Evolutionary conservation across 306 rosid genomes (phyloP).

Genomic region (Vachellia pachyceras): DNA sequence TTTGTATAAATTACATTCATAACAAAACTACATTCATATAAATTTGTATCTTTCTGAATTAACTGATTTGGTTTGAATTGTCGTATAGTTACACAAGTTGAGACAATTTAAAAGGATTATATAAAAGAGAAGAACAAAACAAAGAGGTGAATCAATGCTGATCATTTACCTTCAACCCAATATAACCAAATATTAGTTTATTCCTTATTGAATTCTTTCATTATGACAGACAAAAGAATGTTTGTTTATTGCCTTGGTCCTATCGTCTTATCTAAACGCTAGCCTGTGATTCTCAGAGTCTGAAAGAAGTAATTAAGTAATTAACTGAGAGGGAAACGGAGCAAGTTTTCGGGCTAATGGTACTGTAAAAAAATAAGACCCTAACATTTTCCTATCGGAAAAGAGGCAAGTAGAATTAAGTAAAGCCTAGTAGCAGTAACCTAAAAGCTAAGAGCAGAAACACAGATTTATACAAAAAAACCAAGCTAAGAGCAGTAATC

Average conservation of each 20-base stretch:
- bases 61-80: neutral
- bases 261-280: neutral
- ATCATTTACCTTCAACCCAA: constrained; percentile 36
- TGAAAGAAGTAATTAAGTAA: neutral
- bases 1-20: too few relatives aligned
- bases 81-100: neutral
- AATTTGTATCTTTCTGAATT: too few relatives aligned
- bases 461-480: too few relatives aligned
- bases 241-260: neutral
- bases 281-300: neutral
- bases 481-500: too few relatives aligned
- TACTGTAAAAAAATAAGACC: too few relatives aligned
- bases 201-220: neutral
- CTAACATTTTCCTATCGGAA: too few relatives aligned
- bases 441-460: too few relatives aligned
- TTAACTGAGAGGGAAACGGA: constrained; percentile 13
- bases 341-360: too few relatives aligned
- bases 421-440: too few relatives aligned
- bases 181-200: neutral
- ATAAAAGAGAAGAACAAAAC: neutral
- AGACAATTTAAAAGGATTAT: neutral
- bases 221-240: neutral
- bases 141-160: constrained; percentile 25
- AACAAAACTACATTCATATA: too few relatives aligned
- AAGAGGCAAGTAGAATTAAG: too few relatives aligned